These are phyloP conservation scores for Alternaria ventricosa DNA, from an alignment of 2,329 filamentous ascomycete species.

Conservation along the genomic window DNA sequence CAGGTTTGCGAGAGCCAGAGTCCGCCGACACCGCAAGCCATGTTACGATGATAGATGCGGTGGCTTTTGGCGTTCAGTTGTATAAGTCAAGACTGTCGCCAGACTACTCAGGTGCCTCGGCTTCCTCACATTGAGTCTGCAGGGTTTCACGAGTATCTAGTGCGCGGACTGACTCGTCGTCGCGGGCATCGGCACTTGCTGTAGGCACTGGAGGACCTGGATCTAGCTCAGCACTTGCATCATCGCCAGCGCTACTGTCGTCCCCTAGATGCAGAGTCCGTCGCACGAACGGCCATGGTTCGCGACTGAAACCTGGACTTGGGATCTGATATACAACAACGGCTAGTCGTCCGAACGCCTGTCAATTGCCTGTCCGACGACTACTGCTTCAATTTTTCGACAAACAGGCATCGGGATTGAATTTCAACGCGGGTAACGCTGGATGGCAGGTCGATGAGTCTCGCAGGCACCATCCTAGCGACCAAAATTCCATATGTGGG, in stretches of 20 bases:
- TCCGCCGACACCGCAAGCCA: neutral
- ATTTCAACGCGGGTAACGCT: neutral
- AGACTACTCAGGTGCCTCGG: neutral
- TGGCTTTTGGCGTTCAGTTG: neutral
- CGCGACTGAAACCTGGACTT: conserved; percentile 4
- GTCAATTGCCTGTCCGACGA: neutral
- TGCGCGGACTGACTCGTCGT: conserved; percentile 1
- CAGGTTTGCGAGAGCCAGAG: neutral
- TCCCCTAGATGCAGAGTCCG: neutral
- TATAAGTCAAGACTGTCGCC: neutral
- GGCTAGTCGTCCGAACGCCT: neutral
- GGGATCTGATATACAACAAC: neutral
- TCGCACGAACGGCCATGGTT: conserved; percentile 4
- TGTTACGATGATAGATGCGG: neutral
- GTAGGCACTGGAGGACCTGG: neutral
- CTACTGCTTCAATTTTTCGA: neutral
- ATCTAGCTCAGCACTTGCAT: neutral
- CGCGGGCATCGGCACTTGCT: conserved; percentile 7
- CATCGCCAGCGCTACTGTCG: neutral
- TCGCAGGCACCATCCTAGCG: neutral
- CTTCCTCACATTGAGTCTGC: neutral
- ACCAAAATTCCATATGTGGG: neutral
- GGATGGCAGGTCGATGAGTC: neutral
- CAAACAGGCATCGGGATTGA: neutral
- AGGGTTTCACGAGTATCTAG: conserved; percentile 2